A percentile compares a stretch with the other conserved stretches of the same genome.
phyloP scores from a whole-genome alignment of 2,329 filamentous ascomycete species.

The Cyclaneusma minus region DNA sequence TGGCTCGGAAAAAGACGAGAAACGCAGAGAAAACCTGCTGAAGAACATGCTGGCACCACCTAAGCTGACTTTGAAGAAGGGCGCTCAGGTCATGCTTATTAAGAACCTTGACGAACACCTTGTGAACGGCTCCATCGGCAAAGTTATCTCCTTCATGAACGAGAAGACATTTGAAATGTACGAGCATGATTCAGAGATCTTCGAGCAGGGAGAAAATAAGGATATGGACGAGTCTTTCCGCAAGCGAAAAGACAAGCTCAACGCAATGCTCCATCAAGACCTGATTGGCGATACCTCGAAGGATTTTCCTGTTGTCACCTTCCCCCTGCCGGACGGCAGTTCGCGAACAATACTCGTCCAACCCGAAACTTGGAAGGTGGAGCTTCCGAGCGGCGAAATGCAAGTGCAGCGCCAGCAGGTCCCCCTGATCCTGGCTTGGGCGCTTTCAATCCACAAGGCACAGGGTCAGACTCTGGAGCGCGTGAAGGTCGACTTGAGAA shows the following conservation, averaged over 20 bases:
- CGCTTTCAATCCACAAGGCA: slow-evolving; percentile 92
- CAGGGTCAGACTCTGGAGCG: slow-evolving; percentile 81
- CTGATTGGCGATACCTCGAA: slow-evolving; percentile 31
- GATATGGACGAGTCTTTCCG: slow-evolving; percentile 25
- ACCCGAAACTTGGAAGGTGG: slow-evolving; percentile 89
- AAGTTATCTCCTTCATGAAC: slow-evolving; percentile 68
- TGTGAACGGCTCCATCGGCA: slow-evolving; percentile 88
- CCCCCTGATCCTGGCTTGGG: slow-evolving; percentile 91
- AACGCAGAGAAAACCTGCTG: slow-evolving; percentile 61
- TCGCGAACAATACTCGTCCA: slow-evolving; percentile 65
- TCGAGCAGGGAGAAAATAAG: slow-evolving; percentile 28
- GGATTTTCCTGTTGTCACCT: slow-evolving; percentile 73
- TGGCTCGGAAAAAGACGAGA: slow-evolving; percentile 51
- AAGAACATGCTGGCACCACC: slow-evolving; percentile 88
- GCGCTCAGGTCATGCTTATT: slow-evolving; percentile 98
- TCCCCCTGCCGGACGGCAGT: slow-evolving; percentile 64
- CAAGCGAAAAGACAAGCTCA: slow-evolving; percentile 23
- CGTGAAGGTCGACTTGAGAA: slow-evolving; percentile 85
- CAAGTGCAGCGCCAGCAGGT: slow-evolving; percentile 74
- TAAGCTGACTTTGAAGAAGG: slow-evolving; percentile 66
- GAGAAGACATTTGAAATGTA: slow-evolving; percentile 45
- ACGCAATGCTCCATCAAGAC: slow-evolving; percentile 28
- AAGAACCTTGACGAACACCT: slow-evolving; percentile 93
- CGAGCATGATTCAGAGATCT: slow-evolving; percentile 38
- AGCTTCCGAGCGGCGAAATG: slow-evolving; percentile 86